Percentiles rank a stretch among this genome's conserved stretches.
Conservation (phyloP, 495 filamentous ascomycete genomes). For the Annulohypoxylon bovei region DNA sequence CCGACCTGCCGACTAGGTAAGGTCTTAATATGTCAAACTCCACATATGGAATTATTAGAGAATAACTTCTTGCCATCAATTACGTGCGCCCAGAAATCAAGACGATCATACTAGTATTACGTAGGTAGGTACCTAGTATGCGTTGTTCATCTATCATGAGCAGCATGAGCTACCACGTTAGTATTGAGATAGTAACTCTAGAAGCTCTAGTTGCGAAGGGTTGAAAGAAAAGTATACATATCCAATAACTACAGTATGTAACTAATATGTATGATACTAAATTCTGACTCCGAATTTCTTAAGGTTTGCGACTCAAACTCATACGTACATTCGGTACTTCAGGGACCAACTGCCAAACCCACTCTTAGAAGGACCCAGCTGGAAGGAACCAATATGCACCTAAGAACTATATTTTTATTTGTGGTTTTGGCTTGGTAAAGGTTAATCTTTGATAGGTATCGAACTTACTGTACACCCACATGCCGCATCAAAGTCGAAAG, state of each 20-base stretch:
- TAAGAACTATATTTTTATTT: neutral
- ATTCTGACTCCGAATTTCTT: neutral
- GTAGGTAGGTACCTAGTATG: no score
- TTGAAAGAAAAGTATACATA: no score
- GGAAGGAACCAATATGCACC: conserved; percentile 1
- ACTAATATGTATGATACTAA: neutral
- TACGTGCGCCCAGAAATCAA: neutral
- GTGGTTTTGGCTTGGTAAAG: neutral
- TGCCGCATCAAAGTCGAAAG: neutral
- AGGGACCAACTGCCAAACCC: conserved; percentile 1
- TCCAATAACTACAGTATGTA: no score
- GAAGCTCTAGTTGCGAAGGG: no score
- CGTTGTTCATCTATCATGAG: no score
- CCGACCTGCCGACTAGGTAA: neutral
- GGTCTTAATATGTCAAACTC: neutral
- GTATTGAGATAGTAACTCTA: no score
- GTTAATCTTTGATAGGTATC: neutral
- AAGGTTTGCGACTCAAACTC: neutral
- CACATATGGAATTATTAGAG: neutral
- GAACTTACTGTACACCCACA: neutral
- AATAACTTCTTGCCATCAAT: neutral
- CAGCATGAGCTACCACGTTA: no score
- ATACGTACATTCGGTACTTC: no score
- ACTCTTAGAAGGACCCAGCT: neutral
- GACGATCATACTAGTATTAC: neutral